phyloP scores from a whole-genome alignment of 1,284 basidiomycete species.

The Leccinum variabile region DNA sequence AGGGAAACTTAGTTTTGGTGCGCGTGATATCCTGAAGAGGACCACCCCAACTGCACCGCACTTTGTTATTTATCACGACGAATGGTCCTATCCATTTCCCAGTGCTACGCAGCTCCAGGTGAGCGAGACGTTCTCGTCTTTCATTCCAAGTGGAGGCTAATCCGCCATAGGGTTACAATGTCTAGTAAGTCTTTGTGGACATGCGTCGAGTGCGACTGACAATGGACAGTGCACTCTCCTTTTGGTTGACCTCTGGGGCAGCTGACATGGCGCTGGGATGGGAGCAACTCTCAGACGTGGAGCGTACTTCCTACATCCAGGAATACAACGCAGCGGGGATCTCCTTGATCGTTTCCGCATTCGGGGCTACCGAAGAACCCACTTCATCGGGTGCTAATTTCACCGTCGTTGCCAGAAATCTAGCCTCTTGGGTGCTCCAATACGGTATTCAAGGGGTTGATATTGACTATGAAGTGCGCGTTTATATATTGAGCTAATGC shows the following conservation, averaged over 20 bases:
- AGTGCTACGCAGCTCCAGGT: constrained; percentile 4
- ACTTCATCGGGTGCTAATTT: constrained; percentile 42
- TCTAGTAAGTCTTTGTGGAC: not conserved
- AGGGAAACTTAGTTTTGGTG: not conserved
- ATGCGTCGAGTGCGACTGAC: not conserved
- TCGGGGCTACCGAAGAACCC: constrained; percentile 52
- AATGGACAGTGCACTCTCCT: constrained; percentile 40
- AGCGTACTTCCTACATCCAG: constrained; percentile 31
- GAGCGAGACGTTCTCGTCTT: not conserved
- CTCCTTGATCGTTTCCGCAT: constrained; percentile 49
- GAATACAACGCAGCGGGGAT: constrained; percentile 47
- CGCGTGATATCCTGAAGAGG: constrained; percentile 13
- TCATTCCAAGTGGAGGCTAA: not conserved
- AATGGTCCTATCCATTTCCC: not conserved
- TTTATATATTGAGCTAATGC: not conserved
- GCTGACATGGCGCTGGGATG: constrained; percentile 36
- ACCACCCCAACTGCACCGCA: constrained; percentile 4
- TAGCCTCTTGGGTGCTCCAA: constrained; percentile 48
- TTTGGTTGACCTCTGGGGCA: constrained; percentile 43
- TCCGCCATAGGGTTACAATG: constrained; percentile 3
- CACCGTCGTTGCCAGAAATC: constrained; percentile 40
- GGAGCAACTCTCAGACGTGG: constrained; percentile 29
- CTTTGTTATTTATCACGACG: constrained; percentile 7
- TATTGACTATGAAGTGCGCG: not conserved
- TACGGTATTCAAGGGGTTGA: constrained; percentile 56